Evolutionary conservation across 345 rosid genomes (phyloP), one percentile per base, ranked within the genome.

Genomic region (Eucalyptus brandiana): DNA sequence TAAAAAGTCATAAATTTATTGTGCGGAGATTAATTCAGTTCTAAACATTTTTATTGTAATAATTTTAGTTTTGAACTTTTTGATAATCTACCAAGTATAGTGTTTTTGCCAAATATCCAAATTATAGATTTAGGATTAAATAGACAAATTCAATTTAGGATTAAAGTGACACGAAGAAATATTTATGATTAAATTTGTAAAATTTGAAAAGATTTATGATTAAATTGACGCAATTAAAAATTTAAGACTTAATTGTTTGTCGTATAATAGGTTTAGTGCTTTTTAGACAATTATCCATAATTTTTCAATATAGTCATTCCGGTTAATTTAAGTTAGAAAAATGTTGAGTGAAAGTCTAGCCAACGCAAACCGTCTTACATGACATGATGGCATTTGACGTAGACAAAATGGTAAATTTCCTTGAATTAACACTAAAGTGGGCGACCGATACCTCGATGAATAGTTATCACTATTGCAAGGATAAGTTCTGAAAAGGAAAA

Each of bases 41-140:
- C 0, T 56, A 56, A 56, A 24, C 1, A 0, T 56, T 56, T 9
- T 56, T 6, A 56, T 56, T 24, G 13, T 10, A 56, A 23, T 24
- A 24, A 23, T 56, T 56, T 24, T 24, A 56, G 30, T 56, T 5
- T 23, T 56, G 2, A 56, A 0, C 1, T 9, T 9, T 56, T 56
- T 56, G 62, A 56, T 24, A 24, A 56, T 56, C 2, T 56, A 0
- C 2, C 13, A 0, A 0, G 0, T 9, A 56, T 24, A 24, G 30
- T 24, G 9, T 23, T 56, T 24, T 56, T 23, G 30, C 13, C 30
- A 56, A 24, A 56, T 56, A 56, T 24, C 6, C 19, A 24, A 56
- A 23, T 1, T 9, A 56, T 56, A 56, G 30, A 56, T 5, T 24
- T 56, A 24, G 3, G 30, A 56, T 23, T 56, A 26, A 56, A 24